Evolutionary conservation across 257 asterid genomes (phyloP).

Genomic region (Plectranthus barbatus): DNA sequence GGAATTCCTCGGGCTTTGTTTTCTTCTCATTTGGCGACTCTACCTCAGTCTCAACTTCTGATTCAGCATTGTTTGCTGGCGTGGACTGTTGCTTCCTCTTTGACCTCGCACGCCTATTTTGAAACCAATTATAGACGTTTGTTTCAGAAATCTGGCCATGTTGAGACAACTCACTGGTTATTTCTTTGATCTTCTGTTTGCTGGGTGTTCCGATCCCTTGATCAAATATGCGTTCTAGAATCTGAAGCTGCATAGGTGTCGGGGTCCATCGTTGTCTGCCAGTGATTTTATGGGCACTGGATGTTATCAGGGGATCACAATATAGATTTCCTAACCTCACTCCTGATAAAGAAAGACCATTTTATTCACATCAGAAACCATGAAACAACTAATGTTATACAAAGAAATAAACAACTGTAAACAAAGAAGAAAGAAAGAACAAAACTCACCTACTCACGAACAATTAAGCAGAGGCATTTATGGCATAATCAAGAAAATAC

Average conservation of each 20-base stretch:
- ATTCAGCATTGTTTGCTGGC: constrained; percentile 52
- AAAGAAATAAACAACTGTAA: neutral
- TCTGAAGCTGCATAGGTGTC: constrained; percentile 88
- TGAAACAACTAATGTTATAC: neutral
- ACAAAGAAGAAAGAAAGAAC: neutral
- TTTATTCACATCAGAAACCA: neutral
- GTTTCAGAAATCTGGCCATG: constrained; percentile 98
- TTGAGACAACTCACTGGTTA: constrained; percentile 77
- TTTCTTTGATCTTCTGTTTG: constrained; percentile 93
- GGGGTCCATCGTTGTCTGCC: constrained; percentile 98
- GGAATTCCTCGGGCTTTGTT: constrained; percentile 69
- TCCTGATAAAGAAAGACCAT: constrained; percentile 41
- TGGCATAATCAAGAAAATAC: neutral
- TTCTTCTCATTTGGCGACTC: constrained; percentile 87
- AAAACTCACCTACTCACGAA: neutral
- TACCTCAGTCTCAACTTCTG: constrained; percentile 91
- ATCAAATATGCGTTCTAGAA: constrained; percentile 85
- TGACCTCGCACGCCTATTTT: constrained; percentile 95
- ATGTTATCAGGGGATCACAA: constrained; percentile 61
- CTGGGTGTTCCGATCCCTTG: constrained; percentile 95
- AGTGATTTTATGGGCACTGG: constrained; percentile 75
- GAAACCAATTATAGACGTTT: constrained; percentile 97
- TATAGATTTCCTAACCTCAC: constrained; percentile 78
- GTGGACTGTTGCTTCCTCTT: constrained; percentile 78
- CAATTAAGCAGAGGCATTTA: neutral